Evolutionary conservation across 2,329 filamentous ascomycete genomes (phyloP).

Genomic region (Aspergillus sp.): DNA sequence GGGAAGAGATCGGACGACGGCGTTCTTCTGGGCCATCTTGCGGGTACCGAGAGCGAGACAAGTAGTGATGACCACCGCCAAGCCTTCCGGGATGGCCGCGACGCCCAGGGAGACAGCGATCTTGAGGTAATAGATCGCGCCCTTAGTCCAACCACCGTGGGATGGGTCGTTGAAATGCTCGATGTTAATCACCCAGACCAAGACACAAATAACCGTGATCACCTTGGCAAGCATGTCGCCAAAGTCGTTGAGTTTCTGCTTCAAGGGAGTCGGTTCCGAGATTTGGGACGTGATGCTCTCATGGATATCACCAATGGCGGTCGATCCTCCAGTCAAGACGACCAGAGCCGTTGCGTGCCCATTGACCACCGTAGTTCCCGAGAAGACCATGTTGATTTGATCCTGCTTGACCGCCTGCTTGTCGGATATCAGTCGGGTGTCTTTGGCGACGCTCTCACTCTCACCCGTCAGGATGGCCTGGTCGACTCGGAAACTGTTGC

Average conservation of each 20-base stretch:
- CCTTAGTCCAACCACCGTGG: conserved; percentile 92
- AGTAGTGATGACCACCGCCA: conserved; percentile 98
- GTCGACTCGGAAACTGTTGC: conserved; percentile 96
- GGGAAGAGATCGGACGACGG: conserved; percentile 90
- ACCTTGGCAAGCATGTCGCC: conserved; percentile 96
- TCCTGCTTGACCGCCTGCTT: conserved; percentile 91
- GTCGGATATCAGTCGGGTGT: conserved; percentile 68
- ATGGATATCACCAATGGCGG: conserved; percentile 97
- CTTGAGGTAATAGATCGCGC: conserved; percentile 98
- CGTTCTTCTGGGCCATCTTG: conserved; percentile 99
- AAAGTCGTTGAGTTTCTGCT: conserved; percentile 98
- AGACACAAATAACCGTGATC: conserved; percentile 92
- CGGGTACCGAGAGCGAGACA: conserved; percentile 93
- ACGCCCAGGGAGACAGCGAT: conserved; percentile 98
- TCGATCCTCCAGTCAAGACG: conserved; percentile 82
- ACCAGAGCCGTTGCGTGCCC: conserved; percentile 91
- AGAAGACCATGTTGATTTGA: conserved; percentile 97
- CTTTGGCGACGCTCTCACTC: conserved; percentile 94
- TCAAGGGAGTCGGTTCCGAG: conserved; percentile 92
- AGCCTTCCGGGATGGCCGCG: conserved; percentile 93
- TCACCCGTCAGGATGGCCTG: conserved; percentile 97
- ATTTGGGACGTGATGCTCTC: conserved; percentile 98
- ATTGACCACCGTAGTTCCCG: conserved; percentile 93
- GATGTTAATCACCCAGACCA: conserved; percentile 98
- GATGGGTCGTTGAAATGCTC: conserved; percentile 93